phyloP scores from a whole-genome alignment of 441 rosid species.

The Metrosideros polymorpha region DNA sequence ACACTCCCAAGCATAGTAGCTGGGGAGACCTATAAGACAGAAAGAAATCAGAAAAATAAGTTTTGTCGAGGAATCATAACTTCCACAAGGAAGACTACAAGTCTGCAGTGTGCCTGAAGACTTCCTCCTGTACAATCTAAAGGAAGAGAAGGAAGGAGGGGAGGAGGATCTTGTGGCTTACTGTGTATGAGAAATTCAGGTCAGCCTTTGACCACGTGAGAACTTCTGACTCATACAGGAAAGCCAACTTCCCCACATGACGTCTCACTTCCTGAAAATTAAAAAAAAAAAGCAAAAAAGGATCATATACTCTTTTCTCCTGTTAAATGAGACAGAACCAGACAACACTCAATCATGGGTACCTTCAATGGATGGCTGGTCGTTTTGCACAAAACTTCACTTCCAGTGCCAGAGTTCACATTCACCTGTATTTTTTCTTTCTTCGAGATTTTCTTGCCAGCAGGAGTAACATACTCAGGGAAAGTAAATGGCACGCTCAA shows the following conservation, averaged over 20 bases:
- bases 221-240: slow-evolving; percentile 76
- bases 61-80: not conserved
- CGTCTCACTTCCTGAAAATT: slow-evolving; percentile 54
- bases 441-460: slow-evolving; percentile 59
- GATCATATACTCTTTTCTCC: not conserved
- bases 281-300: not conserved
- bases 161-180: slow-evolving; percentile 24
- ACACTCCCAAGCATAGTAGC: slow-evolving; percentile 61
- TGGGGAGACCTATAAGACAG: slow-evolving; percentile 42
- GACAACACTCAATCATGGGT: not conserved
- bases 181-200: slow-evolving; percentile 66
- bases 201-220: slow-evolving; percentile 68
- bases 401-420: slow-evolving; percentile 55
- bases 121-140: not conserved
- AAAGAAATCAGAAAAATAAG: not conserved
- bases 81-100: slow-evolving; percentile 3
- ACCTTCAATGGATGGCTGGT: slow-evolving; percentile 93
- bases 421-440: slow-evolving; percentile 71
- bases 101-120: not conserved
- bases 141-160: not conserved
- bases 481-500: slow-evolving; percentile 68
- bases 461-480: slow-evolving; percentile 81
- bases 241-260: slow-evolving; percentile 49
- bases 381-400: slow-evolving; percentile 59
- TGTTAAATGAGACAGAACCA: not conserved